phyloP scores from a whole-genome alignment of 2,329 filamentous ascomycete genomes.

The Calonectria multiphialidica region DNA sequence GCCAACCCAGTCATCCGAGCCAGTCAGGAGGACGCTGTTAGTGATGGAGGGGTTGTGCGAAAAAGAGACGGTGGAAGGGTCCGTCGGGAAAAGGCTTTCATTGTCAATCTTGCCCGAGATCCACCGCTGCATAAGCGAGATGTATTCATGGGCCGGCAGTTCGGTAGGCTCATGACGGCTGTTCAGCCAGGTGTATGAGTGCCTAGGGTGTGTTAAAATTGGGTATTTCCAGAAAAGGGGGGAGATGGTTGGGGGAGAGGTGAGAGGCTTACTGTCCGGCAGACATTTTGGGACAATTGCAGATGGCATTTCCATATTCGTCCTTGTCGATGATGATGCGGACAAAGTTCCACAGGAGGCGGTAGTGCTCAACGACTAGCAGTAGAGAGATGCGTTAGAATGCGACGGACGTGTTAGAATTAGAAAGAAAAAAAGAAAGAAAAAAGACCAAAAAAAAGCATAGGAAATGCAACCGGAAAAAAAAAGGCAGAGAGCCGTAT shows the following conservation, averaged over 20 bases:
- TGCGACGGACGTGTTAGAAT: conserved; percentile 3
- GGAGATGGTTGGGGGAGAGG: conserved; percentile 39
- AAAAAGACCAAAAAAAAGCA: not conserved
- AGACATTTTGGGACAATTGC: conserved; percentile 96
- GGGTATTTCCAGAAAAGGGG: not conserved
- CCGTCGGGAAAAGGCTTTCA: conserved; percentile 88
- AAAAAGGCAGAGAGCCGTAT: not conserved
- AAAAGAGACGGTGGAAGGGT: conserved; percentile 78
- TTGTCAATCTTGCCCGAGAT: conserved; percentile 96
- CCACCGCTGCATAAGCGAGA: conserved; percentile 96
- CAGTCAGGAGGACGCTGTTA: conserved; percentile 27
- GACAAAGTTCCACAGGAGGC: conserved; percentile 89
- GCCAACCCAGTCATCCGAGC: conserved; percentile 2
- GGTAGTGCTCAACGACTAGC: conserved; percentile 90
- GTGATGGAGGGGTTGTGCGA: conserved; percentile 71
- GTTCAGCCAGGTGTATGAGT: conserved; percentile 87
- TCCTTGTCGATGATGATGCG: conserved; percentile 89
- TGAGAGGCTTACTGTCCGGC: conserved; percentile 80
- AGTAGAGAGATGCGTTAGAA: not conserved
- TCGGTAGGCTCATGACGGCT: conserved; percentile 87
- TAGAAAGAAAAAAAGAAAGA: not conserved
- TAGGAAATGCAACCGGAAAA: not conserved
- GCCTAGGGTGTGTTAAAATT: conserved; percentile 66
- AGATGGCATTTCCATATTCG: conserved; percentile 80
- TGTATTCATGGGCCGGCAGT: conserved; percentile 92